phyloP scores from a whole-genome alignment of 176 grass and related monocot genomes.

The Pharus latifolius region DNA sequence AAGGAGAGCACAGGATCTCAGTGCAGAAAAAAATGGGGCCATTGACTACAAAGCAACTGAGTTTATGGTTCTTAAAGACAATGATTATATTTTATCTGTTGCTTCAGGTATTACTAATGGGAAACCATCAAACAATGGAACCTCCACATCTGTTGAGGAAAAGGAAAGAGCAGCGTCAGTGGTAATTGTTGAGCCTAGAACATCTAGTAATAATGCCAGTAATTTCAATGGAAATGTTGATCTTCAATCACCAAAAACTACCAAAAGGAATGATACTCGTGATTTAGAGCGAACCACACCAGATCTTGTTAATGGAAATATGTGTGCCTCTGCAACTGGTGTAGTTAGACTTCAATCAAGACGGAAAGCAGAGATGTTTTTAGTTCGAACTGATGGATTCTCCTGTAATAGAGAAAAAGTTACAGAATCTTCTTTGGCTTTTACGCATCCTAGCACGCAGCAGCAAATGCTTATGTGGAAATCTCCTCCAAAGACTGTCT shows the following conservation, averaged over 20 bases:
- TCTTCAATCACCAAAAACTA: conserved; percentile 23
- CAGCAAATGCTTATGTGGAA: conserved; percentile 99
- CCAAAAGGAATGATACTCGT: conserved; percentile 26
- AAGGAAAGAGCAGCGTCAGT: conserved; percentile 18
- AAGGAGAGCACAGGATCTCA: conserved; percentile 29
- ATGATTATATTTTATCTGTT: conserved; percentile 44
- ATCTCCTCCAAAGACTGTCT: conserved; percentile 86
- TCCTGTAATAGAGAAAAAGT: conserved; percentile 99
- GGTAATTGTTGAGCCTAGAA: conserved; percentile 32
- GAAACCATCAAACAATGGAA: conserved; percentile 39
- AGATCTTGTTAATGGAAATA: conserved; percentile 51
- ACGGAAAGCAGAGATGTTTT: conserved; percentile 96
- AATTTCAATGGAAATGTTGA: conserved; percentile 25
- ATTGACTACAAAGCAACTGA: conserved; percentile 34
- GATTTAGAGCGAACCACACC: conserved; percentile 22
- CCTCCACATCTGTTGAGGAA: conserved; percentile 30
- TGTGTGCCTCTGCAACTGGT: conserved; percentile 77
- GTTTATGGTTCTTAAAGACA: conserved; percentile 24
- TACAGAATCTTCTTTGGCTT: conserved; percentile 89
- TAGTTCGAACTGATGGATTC: conserved; percentile 92
- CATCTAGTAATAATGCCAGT: conserved; percentile 17
- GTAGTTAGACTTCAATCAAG: conserved; percentile 93
- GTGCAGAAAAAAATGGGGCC: conserved; percentile 15
- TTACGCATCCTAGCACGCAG: conserved; percentile 91
- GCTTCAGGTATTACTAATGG: conserved; percentile 37